Evolutionary conservation across 2,329 filamentous ascomycete genomes (phyloP), one percentile per base, ranked within the genome.

Genomic region (Diaporthe batatas): DNA sequence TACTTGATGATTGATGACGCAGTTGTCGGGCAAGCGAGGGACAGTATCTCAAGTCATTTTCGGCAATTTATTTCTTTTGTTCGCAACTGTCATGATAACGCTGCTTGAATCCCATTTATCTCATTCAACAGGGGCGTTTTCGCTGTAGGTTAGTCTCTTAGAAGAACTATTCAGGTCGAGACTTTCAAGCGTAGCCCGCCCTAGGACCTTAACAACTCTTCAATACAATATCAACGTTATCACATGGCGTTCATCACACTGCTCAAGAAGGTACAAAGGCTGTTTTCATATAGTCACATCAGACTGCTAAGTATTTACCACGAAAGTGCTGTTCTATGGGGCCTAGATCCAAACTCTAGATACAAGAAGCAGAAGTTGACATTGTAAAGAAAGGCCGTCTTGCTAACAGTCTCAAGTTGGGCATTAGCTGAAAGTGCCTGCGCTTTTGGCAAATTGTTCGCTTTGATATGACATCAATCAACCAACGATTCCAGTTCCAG

Each of bases 401-500:
- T 65, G 44, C 34, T 5, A n/a, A 23, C 32, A 36, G 44, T 16
- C 44, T 39, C 36, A 39, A 39, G 36, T 12, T 16, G 4, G 23
- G 14, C 29, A 18, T 51, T 18, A 6, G 10, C 1, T 5, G 6
- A n/a, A 12, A 6, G 44, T 34, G 21, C 23, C 21, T 34, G 10
- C 23, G 18, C 6, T 21, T 25, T 49, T n/a, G 42, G 42, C 25
- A 23, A 36, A 11, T 1, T n/a, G 18, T 7, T 49, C 18, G 6
- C 11, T 5, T 23, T 12, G 18, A 34, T 6, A 12, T 16, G 16
- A 29, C 21, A 10, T 16, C 6, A 18, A 29, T 68, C 34, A 71
- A 47, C 49, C 53, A 29, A 73, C 49, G n/a, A 73, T 65, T 6
- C 72, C 72, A 4, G 72, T 73, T 34, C 67, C 72, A 44, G 72